Evolutionary conservation across 139 green algal genomes (phyloP).

Genomic region (Asterochloris sp.): DNA sequence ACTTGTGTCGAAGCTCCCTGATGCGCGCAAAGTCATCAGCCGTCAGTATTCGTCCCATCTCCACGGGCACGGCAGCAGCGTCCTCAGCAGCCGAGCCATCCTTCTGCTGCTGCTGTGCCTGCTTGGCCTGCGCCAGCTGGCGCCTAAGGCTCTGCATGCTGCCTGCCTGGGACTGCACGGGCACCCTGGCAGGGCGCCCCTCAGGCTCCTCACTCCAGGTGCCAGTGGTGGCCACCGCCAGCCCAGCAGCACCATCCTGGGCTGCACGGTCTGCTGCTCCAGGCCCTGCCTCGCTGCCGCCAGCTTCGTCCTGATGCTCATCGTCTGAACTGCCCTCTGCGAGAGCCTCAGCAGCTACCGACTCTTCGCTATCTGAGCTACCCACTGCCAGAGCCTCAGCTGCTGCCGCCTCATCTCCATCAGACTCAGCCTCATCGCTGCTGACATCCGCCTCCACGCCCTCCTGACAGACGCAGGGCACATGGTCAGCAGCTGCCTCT

Average conservation of each 20-base stretch:
- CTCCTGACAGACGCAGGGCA: no score
- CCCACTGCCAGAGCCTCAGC: not conserved
- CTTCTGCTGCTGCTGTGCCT: slow-evolving; percentile 12
- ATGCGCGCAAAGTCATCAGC: slow-evolving; percentile 88
- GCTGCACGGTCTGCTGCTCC: slow-evolving; percentile 26
- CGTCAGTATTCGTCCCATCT: slow-evolving; percentile 75
- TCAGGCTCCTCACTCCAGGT: not conserved
- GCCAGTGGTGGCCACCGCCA: not conserved
- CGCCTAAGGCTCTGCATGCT: slow-evolving; percentile 33
- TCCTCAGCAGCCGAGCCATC: not conserved
- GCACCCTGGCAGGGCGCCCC: not conserved
- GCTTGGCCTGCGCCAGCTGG: slow-evolving; percentile 39
- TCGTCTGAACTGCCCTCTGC: not conserved
- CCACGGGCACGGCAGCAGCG: slow-evolving; percentile 34
- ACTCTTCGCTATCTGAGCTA: not conserved
- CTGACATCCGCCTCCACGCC: not conserved
- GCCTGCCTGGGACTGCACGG: not conserved
- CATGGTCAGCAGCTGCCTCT: no score
- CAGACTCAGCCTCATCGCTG: not conserved
- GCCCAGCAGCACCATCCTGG: slow-evolving; percentile 15
- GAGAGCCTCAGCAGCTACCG: not conserved
- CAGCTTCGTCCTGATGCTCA: not conserved
- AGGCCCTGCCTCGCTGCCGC: slow-evolving; percentile 24
- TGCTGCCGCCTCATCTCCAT: slow-evolving; percentile 20
- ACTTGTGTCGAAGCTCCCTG: slow-evolving; percentile 29